Evolutionary conservation across 805 yeast species (phyloP), one percentile per base, ranked within the genome.

Genomic region (Myxozyma kluyveri): DNA sequence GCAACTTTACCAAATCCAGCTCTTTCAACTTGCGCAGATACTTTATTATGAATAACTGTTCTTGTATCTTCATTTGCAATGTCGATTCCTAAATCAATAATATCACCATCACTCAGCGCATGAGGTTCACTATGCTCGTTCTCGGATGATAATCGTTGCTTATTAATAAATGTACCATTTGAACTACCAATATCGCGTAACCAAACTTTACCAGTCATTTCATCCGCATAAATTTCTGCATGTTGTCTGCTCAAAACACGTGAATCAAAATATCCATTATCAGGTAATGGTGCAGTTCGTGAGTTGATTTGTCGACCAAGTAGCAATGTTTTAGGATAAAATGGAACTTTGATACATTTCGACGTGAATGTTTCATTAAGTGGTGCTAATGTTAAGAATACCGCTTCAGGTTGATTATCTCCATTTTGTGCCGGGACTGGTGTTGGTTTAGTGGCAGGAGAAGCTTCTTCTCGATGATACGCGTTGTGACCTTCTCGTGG

Each of bases 221-320:
- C 74, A 60, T 87, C 93, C 33, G 89, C 80, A 72, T 80, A 87
- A 57, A 93, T 71, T 63, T 87, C 91, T 0, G 99, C 99, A 70
- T 93, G 99, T 64, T 87, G 93, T 59, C 99, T 75, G 18, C 95
- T 84, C 42, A 93, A 76, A 9, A 95, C 98, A 26, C 98, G 75
- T 9, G 96, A 88, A 69, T 93, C 98, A 65, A 93, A 93, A 67
- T 79, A 90, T 0, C 98, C 99, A 66, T 95, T 95, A 33, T 86
- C 83, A 1, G 86, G 70, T 26, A 74, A 70, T 0, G 84, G 84
- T 35, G 72, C 69, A 6, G 78, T 70, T 35, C 74, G 73, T 2
- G 86, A 62, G 50, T 72, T 74, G 74, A 58, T 84, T 42, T 96
- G 98, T 49, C 99, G 78, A 1, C 99, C 99, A 22, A 93, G 74